Percentiles rank a stretch among this genome's conserved stretches.
Evolutionary conservation across 2,329 filamentous ascomycete genomes (phyloP).

Genomic region (Orbilia javanica): DNA sequence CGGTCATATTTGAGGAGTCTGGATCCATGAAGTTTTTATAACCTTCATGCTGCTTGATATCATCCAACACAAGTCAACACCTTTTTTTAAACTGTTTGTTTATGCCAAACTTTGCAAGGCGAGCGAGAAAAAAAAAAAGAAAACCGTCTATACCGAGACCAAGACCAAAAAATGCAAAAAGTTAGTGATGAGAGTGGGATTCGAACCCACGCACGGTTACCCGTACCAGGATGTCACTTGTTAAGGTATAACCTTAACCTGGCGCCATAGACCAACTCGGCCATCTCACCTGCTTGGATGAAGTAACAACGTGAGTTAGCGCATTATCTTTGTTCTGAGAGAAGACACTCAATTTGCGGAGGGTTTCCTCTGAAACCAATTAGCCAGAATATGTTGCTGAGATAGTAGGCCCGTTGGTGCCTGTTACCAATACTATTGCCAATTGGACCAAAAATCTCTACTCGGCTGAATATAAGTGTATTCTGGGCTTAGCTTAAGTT

Average conservation of each 20-base stretch:
- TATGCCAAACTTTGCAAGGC: background rate
- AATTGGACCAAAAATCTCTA: no score
- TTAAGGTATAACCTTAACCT: slow-evolving; percentile 62
- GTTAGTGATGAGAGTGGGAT: slow-evolving; percentile 62
- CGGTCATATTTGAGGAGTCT: no score
- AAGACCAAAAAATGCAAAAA: slow-evolving; percentile 50
- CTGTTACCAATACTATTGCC: no score
- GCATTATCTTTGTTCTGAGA: slow-evolving; percentile 20
- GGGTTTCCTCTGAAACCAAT: no score
- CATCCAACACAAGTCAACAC: background rate
- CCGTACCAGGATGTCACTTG: slow-evolving; percentile 60
- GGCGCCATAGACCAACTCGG: slow-evolving; percentile 62
- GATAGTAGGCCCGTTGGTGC: no score
- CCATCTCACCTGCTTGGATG: slow-evolving; percentile 60
- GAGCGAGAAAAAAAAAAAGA: background rate
- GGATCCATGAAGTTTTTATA: no score
- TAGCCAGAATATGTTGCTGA: no score
- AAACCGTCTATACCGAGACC: background rate
- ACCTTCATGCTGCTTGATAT: no score
- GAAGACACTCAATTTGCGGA: no score
- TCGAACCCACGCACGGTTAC: slow-evolving; percentile 62
- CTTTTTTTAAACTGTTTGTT: background rate
- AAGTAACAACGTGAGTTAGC: slow-evolving; percentile 18
- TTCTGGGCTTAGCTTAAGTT: no score
- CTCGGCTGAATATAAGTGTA: no score